These are phyloP conservation scores for Suhomyces bolitotheri DNA, from an alignment of 1,139 yeast species.

Conservation along the genomic window DNA sequence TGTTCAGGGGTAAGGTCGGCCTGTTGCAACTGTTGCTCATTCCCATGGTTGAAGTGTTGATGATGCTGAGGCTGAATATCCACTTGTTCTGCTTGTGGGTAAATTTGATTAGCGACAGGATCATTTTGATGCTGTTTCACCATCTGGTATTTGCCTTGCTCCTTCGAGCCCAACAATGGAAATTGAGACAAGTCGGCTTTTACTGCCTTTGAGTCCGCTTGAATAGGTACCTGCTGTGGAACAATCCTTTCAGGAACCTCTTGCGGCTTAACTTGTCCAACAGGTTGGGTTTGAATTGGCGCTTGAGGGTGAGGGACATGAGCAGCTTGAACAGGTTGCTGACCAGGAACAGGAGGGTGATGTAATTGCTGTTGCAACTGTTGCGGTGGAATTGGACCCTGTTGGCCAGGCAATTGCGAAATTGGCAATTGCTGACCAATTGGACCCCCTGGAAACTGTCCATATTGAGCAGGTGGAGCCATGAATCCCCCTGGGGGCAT, in stretches of 20 bases:
- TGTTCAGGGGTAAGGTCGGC: slow-evolving; percentile 48
- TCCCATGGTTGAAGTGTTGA: slow-evolving; percentile 11
- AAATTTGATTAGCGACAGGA: background rate
- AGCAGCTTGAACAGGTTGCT: slow-evolving; percentile 5
- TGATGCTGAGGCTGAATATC: slow-evolving; percentile 2
- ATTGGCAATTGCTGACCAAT: slow-evolving; percentile 25
- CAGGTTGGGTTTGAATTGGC: slow-evolving; percentile 14
- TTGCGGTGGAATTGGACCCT: slow-evolving; percentile 18
- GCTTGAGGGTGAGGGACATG: slow-evolving; percentile 16
- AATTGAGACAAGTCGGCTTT: slow-evolving; percentile 48
- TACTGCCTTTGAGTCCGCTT: slow-evolving; percentile 7
- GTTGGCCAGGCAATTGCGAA: slow-evolving; percentile 26
- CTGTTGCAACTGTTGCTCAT: slow-evolving; percentile 16
- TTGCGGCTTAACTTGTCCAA: slow-evolving; percentile 15
- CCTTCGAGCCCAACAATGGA: slow-evolving; percentile 53
- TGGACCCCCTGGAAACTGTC: slow-evolving; percentile 29
- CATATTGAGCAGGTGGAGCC: slow-evolving; percentile 44
- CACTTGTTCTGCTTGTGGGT: slow-evolving; percentile 3
- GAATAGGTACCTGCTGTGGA: slow-evolving; percentile 13
- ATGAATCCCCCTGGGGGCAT: slow-evolving; percentile 42
- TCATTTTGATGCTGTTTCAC: slow-evolving; percentile 6
- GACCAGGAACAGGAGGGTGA: slow-evolving; percentile 16
- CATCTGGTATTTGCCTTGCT: slow-evolving; percentile 17
- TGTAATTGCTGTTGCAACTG: slow-evolving; percentile 17
- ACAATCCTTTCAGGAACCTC: slow-evolving; percentile 6